A percentile compares a stretch with the other conserved stretches of the same genome.
These are phyloP conservation scores for Sporothrix brunneoviolacea DNA, from an alignment of 2,329 filamentous ascomycete genomes.

Conservation along the genomic window DNA sequence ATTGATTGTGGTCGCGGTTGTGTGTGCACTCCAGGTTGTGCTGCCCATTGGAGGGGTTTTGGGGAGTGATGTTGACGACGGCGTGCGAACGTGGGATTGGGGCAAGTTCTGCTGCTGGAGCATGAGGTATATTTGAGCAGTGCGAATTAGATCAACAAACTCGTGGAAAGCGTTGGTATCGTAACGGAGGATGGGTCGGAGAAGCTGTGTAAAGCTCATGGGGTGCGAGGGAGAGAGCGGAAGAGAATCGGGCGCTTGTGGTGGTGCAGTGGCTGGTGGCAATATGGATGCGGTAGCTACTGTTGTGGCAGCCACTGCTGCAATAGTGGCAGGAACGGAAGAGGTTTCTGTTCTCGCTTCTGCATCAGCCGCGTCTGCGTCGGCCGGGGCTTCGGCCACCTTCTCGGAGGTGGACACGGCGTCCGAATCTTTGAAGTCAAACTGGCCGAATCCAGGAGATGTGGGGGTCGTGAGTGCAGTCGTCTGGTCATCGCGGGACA, in stretches of 20 bases:
- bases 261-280: neutral
- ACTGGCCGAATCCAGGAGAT: constrained; percentile 68
- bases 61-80: constrained; percentile 38
- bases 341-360: too few relatives aligned
- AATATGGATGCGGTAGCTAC: neutral
- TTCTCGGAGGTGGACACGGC: constrained; percentile 18
- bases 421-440: constrained; percentile 48
- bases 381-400: constrained; percentile 6
- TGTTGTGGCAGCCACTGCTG: neutral
- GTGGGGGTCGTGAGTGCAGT: constrained; percentile 69
- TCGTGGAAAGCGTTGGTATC: constrained; percentile 79
- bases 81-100: constrained; percentile 53
- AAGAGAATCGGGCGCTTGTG: neutral
- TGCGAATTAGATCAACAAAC: constrained; percentile 68
- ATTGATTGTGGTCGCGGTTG: neutral
- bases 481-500: constrained; percentile 54
- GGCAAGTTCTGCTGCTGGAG: constrained; percentile 37
- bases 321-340: too few relatives aligned
- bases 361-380: too few relatives aligned
- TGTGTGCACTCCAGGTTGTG: constrained; percentile 39
- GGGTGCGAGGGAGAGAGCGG: constrained; percentile 49
- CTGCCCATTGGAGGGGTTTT: constrained; percentile 37
- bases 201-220: constrained; percentile 71
- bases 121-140: constrained; percentile 37
- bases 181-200: constrained; percentile 75